Conservation (phyloP, 805 yeast genomes). For the Sugiyamaella floridensis region DNA sequence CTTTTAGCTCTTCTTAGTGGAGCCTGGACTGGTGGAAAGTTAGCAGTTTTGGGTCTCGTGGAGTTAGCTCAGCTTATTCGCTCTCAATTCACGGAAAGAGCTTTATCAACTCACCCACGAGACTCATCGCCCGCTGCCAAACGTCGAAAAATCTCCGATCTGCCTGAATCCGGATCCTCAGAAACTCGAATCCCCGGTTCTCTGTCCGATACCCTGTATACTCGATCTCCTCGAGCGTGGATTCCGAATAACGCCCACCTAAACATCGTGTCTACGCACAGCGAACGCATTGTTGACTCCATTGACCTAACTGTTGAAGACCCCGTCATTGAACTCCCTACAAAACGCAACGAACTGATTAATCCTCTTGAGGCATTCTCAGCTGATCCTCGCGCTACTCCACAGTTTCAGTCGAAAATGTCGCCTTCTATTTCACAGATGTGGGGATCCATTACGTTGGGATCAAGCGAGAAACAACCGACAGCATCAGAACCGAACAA, state of each 20-base stretch:
- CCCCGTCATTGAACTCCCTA: not conserved
- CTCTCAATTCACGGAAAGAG: not conserved
- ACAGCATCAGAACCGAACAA: not conserved
- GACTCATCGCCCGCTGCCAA: not conserved
- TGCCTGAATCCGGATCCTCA: not conserved
- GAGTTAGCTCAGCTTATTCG: not conserved
- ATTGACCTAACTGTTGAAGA: not conserved
- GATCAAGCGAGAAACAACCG: not conserved
- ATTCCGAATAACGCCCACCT: not conserved
- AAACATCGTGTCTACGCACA: not conserved
- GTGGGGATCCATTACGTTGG: not conserved
- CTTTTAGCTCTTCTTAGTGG: not conserved
- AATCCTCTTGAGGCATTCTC: too few relatives aligned
- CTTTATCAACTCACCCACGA: not conserved
- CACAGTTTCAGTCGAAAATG: not conserved
- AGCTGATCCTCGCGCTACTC: not conserved
- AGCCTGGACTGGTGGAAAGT: not conserved
- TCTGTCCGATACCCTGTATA: not conserved
- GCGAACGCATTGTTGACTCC: not conserved
- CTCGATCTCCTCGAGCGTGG: not conserved
- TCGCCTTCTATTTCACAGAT: not conserved
- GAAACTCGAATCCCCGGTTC: not conserved
- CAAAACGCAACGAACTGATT: too few relatives aligned
- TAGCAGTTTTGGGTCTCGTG: not conserved
- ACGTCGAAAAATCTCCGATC: not conserved